Percentiles rank a stretch among this genome's conserved stretches.
These are phyloP conservation scores for Scutellaria galericulata DNA, from an alignment of 257 asterid genomes.

Conservation along the genomic window DNA sequence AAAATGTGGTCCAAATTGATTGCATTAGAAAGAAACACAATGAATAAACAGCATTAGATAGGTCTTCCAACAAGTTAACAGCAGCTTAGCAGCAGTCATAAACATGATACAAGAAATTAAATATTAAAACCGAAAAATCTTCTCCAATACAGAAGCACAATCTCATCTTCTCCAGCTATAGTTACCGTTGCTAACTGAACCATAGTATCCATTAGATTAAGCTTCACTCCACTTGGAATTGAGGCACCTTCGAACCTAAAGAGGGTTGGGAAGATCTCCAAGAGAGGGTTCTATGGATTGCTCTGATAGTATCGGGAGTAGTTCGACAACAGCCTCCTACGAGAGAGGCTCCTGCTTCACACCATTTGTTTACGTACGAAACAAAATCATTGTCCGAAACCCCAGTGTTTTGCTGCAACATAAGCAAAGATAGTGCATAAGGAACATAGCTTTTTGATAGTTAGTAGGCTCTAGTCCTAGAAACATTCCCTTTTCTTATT, in stretches of 20 bases:
- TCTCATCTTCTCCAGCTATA: slow-evolving; percentile 22
- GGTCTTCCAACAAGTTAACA: slow-evolving; percentile 13
- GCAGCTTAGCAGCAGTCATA: not conserved
- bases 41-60: slow-evolving; percentile 1
- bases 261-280: slow-evolving; percentile 35
- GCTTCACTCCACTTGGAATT: slow-evolving; percentile 9
- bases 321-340: slow-evolving; percentile 96
- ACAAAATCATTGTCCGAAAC: slow-evolving; percentile 75
- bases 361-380: slow-evolving; percentile 75
- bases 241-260: slow-evolving; percentile 17
- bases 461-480: not conserved
- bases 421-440: not conserved
- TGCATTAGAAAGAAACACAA: slow-evolving; percentile 5
- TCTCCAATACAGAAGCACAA: not conserved
- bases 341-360: slow-evolving; percentile 85
- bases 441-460: not conserved
- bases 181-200: not conserved
- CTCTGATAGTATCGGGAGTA: slow-evolving; percentile 74
- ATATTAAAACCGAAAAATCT: not conserved
- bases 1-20: not conserved
- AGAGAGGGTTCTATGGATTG: slow-evolving; percentile 56
- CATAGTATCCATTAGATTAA: no score
- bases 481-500: not conserved
- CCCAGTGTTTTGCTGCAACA: slow-evolving; percentile 77
- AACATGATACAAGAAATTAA: not conserved